A percentile compares a stretch with the other conserved stretches of the same genome.
Conservation (phyloP, 1,284 basidiomycete genomes). For the Naganishia sp. region DNA sequence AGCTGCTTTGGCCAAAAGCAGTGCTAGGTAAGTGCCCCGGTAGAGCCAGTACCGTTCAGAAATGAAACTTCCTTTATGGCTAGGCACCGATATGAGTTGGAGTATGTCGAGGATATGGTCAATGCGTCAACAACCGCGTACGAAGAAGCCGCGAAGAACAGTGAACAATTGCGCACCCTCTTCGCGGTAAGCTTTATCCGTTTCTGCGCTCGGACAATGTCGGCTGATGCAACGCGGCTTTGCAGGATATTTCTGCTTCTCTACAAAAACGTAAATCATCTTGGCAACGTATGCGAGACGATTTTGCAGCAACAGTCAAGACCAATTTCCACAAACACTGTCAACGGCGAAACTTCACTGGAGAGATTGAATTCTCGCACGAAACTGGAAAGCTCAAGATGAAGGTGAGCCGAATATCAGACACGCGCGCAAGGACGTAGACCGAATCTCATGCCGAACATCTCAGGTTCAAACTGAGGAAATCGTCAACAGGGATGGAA, state of each 20-base stretch:
- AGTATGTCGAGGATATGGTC: conserved; percentile 14
- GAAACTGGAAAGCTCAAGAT: conserved; percentile 59
- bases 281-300: conserved; percentile 15
- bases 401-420: conserved; percentile 57
- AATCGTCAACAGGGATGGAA: conserved; percentile 7
- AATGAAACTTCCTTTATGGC: background rate
- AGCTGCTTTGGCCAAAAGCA: conserved; percentile 67
- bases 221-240: background rate
- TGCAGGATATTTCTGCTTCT: conserved; percentile 2
- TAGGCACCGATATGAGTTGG: conserved; percentile 19
- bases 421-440: no score
- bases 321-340: conserved; percentile 13
- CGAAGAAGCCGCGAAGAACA: conserved; percentile 3
- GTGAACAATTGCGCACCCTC: conserved; percentile 31
- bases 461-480: conserved; percentile 25
- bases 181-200: conserved; percentile 29
- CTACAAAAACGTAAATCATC: background rate
- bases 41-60: background rate
- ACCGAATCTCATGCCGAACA: background rate
- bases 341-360: conserved; percentile 4
- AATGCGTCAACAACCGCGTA: background rate
- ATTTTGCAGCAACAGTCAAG: background rate
- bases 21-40: conserved; percentile 60
- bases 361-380: background rate
- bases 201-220: background rate